Percentiles rank a stretch among this genome's conserved stretches.
These are phyloP conservation scores for Jaminaea rosea DNA, from an alignment of 1,284 basidiomycete species.

Conservation along the genomic window DNA sequence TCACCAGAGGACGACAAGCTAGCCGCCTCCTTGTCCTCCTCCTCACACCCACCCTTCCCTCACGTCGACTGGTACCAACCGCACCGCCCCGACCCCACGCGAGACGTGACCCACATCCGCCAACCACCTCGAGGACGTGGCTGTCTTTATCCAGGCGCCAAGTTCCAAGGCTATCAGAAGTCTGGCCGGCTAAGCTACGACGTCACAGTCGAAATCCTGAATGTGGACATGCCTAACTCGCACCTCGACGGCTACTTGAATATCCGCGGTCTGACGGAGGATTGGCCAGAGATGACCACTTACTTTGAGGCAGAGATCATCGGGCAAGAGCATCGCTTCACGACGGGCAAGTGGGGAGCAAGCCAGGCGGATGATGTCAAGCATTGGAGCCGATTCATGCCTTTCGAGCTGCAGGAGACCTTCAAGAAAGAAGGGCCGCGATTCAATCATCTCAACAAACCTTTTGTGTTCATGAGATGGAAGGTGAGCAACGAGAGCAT, in stretches of 20 bases:
- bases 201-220: slow-evolving; percentile 38
- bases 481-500: slow-evolving; percentile 51
- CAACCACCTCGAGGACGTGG: slow-evolving; percentile 18
- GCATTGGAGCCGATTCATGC: slow-evolving; percentile 39
- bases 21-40: not conserved
- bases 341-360: slow-evolving; percentile 42
- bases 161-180: slow-evolving; percentile 38
- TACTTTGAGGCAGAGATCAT: slow-evolving; percentile 46
- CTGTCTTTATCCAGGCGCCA: slow-evolving; percentile 38
- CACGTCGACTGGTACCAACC: slow-evolving; percentile 25
- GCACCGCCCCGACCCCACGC: slow-evolving; percentile 23
- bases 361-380: slow-evolving; percentile 38
- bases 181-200: slow-evolving; percentile 38
- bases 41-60: not conserved
- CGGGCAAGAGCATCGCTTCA: slow-evolving; percentile 29
- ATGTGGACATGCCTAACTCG: slow-evolving; percentile 37
- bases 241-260: slow-evolving; percentile 43
- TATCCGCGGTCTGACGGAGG: slow-evolving; percentile 42
- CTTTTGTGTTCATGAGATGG: slow-evolving; percentile 77
- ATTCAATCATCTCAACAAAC: slow-evolving; percentile 34
- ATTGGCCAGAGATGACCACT: slow-evolving; percentile 46
- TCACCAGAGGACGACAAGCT: not conserved
- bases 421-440: slow-evolving; percentile 19
- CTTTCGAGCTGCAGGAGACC: slow-evolving; percentile 22
- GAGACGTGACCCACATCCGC: slow-evolving; percentile 19